These are phyloP conservation scores for Barnettozyma populi DNA, from an alignment of 805 yeast species.

Conservation along the genomic window DNA sequence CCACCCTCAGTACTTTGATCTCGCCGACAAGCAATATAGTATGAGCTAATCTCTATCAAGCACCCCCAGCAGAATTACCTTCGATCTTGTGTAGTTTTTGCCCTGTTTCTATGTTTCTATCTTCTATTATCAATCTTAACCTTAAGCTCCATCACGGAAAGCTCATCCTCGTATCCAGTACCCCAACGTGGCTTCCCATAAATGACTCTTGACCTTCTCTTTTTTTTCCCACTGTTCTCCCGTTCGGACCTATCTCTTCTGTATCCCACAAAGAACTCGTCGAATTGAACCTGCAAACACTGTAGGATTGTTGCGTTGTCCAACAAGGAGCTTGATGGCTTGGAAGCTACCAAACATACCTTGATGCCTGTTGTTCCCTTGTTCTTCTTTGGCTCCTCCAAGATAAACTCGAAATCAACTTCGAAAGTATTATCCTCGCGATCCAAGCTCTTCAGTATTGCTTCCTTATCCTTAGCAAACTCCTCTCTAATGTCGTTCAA, in stretches of 20 bases:
- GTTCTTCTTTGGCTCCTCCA: neutral
- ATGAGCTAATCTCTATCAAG: neutral
- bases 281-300: conserved; percentile 11
- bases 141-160: conserved; percentile 13
- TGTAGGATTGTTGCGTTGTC: conserved; percentile 4
- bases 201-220: conserved; percentile 8
- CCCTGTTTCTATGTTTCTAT: neutral
- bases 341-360: conserved; percentile 9
- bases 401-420: conserved; percentile 5
- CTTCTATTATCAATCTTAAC: conserved; percentile 2
- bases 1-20: neutral
- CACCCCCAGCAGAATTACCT: too few relatives aligned
- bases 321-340: conserved; percentile 14
- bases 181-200: conserved; percentile 20
- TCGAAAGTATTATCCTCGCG: conserved; percentile 8
- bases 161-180: conserved; percentile 18
- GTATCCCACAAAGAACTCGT: conserved; percentile 11
- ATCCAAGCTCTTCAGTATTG: neutral
- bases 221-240: conserved; percentile 8
- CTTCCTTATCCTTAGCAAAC: neutral
- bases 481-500: conserved; percentile 12
- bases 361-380: conserved; percentile 1
- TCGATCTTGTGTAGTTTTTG: neutral
- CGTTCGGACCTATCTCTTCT: neutral
- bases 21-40: neutral